These are phyloP conservation scores for Litchi chinensis DNA, from an alignment of 345 rosid genomes.

Conservation along the genomic window DNA sequence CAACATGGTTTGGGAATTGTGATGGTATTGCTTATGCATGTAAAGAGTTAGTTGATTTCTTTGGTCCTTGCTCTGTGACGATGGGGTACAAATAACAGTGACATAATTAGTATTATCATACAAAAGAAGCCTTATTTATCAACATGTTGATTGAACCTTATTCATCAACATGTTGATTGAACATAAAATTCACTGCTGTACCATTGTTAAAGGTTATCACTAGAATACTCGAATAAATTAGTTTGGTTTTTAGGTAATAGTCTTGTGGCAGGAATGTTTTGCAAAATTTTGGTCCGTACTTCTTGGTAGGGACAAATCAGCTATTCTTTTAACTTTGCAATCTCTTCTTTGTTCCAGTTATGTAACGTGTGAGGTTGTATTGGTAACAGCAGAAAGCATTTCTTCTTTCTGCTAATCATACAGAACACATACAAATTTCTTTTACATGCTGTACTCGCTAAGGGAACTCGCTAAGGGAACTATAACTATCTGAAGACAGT, in stretches of 20 bases:
- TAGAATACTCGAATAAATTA: background rate
- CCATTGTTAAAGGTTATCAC: background rate
- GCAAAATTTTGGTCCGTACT: background rate
- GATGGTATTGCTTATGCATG: background rate
- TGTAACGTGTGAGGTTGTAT: background rate
- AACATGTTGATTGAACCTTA: background rate
- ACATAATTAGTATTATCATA: background rate
- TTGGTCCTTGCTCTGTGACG: background rate
- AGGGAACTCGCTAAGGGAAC: background rate
- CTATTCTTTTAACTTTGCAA: background rate
- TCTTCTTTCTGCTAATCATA: background rate
- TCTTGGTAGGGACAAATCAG: background rate
- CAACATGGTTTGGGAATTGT: background rate
- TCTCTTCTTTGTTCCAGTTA: background rate
- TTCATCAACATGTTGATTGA: background rate
- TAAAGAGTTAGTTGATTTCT: background rate
- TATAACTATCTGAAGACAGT: background rate
- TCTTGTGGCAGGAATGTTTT: background rate
- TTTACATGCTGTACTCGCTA: background rate
- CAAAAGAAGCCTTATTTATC: background rate
- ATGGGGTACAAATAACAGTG: background rate
- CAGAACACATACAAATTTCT: background rate
- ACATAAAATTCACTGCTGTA: background rate
- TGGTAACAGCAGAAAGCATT: background rate
- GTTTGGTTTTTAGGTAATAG: background rate